Conservation (phyloP, 352 stramenopile genomes). For the Pythium dissimile region DNA sequence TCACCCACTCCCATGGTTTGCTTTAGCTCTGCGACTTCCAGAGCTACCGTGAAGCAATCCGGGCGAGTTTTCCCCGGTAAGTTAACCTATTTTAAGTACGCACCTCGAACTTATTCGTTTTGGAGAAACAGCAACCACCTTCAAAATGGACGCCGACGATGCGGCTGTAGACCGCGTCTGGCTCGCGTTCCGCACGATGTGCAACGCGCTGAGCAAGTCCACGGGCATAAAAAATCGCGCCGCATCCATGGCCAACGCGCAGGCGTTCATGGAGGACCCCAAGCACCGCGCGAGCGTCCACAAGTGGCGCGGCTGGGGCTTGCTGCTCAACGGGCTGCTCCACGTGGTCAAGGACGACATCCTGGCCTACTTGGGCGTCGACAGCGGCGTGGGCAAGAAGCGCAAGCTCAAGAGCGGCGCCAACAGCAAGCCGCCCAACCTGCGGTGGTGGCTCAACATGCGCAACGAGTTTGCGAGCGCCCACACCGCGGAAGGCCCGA, state of each 20-base stretch:
- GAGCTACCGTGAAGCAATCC: too few species aligned
- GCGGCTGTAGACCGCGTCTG: constrained; percentile 34
- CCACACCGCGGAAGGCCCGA: constrained; percentile 43
- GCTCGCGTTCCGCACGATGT: constrained; percentile 37
- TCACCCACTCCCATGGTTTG: background rate
- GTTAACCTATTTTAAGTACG: constrained; percentile 4
- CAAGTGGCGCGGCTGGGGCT: constrained; percentile 70
- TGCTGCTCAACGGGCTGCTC: constrained; percentile 49
- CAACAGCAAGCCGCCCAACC: constrained; percentile 24
- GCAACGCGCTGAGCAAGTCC: constrained; percentile 41
- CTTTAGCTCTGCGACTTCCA: too few species aligned
- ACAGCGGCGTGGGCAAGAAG: constrained; percentile 9
- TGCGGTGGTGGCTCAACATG: constrained; percentile 58
- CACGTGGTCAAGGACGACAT: constrained; percentile 46
- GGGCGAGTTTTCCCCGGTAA: too few species aligned
- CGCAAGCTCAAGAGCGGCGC: constrained; percentile 19
- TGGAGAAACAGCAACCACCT: constrained; percentile 3
- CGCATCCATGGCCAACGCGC: constrained; percentile 30
- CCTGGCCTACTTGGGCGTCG: constrained; percentile 33
- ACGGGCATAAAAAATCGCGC: constrained; percentile 35
- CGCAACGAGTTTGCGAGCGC: constrained; percentile 55
- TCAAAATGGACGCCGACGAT: constrained; percentile 4
- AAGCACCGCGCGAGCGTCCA: constrained; percentile 49
- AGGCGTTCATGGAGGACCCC: constrained; percentile 54
- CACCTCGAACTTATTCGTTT: background rate